A percentile compares a stretch with the other conserved stretches of the same genome.
Evolutionary conservation across 345 rosid species (phyloP).

Genomic region (Populus alba): DNA sequence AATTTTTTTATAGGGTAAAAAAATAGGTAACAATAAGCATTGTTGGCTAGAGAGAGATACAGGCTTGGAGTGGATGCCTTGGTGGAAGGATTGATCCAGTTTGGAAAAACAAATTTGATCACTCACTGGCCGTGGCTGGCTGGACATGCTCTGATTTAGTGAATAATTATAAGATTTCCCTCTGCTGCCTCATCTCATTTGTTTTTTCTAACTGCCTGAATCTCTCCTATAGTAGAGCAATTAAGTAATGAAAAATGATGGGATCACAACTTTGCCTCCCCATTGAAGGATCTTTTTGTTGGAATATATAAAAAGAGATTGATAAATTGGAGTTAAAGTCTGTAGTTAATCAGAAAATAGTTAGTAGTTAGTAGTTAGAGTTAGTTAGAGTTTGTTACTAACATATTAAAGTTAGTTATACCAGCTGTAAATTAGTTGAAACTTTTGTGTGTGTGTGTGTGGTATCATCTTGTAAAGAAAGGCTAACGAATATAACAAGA

Average conservation of each 20-base stretch:
- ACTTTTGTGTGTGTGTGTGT: too few relatives aligned
- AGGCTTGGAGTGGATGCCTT: constrained; percentile 17
- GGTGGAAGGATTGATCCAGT: constrained; percentile 24
- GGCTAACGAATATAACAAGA: too few relatives aligned
- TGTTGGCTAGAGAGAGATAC: constrained; percentile 14
- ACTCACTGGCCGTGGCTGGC: constrained; percentile 5
- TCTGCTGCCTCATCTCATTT: constrained; percentile 57
- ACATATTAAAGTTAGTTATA: too few relatives aligned
- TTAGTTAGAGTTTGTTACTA: too few relatives aligned
- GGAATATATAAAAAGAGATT: too few relatives aligned
- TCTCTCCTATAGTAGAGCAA: constrained; percentile 64
- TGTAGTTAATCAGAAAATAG: too few relatives aligned
- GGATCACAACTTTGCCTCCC: constrained; percentile 31
- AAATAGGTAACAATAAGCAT: not conserved
- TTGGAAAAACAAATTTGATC: constrained; percentile 20
- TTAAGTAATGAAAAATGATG: not conserved
- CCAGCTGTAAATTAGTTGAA: too few relatives aligned
- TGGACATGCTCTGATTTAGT: constrained; percentile 23
- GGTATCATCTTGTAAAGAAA: too few relatives aligned
- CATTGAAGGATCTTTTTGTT: too few relatives aligned
- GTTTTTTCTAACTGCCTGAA: constrained; percentile 56
- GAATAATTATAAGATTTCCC: constrained; percentile 27
- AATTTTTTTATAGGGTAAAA: too few relatives aligned
- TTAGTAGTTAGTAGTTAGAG: too few relatives aligned
- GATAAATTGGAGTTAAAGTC: too few relatives aligned